phyloP scores from a whole-genome alignment of 257 asterid genomes.

The Plantago elongata region DNA sequence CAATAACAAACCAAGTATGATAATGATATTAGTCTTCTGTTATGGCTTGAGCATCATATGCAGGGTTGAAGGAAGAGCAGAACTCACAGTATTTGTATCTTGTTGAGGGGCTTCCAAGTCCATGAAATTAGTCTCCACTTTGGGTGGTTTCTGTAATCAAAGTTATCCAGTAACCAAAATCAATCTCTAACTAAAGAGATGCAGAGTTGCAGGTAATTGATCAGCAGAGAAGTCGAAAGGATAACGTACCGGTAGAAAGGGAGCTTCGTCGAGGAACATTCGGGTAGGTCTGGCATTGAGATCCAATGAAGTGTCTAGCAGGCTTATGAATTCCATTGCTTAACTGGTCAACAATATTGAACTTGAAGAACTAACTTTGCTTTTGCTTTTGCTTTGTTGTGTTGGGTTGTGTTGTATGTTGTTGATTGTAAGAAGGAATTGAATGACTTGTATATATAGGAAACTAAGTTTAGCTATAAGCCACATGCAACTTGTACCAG shows the following conservation, averaged over 20 bases:
- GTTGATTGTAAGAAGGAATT: too few relatives aligned
- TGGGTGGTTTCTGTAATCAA: slow-evolving; percentile 59
- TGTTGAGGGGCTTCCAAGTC: slow-evolving; percentile 42
- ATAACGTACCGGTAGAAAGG: slow-evolving; percentile 33
- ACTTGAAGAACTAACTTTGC: background rate
- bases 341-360: background rate
- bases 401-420: background rate
- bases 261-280: slow-evolving; percentile 29
- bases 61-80: background rate
- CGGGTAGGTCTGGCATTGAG: slow-evolving; percentile 52
- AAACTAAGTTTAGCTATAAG: background rate
- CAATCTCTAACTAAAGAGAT: slow-evolving; percentile 2
- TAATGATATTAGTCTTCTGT: background rate
- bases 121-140: slow-evolving; percentile 46
- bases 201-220: too few relatives aligned
- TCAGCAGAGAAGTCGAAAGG: background rate
- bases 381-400: background rate
- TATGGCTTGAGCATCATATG: background rate
- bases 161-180: background rate
- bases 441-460: slow-evolving; percentile 17
- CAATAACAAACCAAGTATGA: too few relatives aligned
- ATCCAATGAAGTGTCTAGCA: slow-evolving; percentile 69
- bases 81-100: slow-evolving; percentile 45
- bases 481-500: too few relatives aligned
- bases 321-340: slow-evolving; percentile 63